Percentiles rank a stretch among this genome's conserved stretches.
phyloP scores from a whole-genome alignment of 2,329 filamentous ascomycete species.

The Fusarium anthophilum region DNA sequence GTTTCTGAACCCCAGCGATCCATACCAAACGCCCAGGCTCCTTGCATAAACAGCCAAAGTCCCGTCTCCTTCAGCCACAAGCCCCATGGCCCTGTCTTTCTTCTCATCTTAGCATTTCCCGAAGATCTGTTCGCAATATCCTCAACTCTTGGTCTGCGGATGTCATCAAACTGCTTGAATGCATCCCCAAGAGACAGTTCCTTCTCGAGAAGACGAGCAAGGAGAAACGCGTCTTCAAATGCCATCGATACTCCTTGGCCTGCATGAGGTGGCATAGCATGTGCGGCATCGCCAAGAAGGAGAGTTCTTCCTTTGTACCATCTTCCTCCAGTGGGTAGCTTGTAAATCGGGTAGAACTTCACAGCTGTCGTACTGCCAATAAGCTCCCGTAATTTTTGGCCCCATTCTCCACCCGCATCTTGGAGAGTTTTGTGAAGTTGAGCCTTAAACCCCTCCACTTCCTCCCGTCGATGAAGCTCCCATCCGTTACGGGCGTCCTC shows the following conservation, averaged over 20 bases:
- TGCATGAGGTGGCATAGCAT: background rate
- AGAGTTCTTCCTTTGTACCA: background rate
- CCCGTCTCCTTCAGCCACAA: background rate
- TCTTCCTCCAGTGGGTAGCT: background rate
- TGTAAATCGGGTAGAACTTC: background rate
- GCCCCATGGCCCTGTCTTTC: background rate
- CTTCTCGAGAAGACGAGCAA: background rate
- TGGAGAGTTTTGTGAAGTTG: background rate
- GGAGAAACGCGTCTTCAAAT: background rate
- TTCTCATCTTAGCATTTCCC: background rate
- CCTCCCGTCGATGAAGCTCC: background rate
- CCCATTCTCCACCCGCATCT: background rate
- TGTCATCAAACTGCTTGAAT: background rate
- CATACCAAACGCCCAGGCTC: background rate
- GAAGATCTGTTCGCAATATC: background rate
- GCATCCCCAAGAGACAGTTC: background rate
- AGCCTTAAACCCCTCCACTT: background rate
- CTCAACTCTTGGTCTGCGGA: background rate
- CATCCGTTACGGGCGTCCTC: background rate
- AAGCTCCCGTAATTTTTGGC: background rate
- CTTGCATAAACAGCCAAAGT: background rate
- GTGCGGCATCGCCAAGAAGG: background rate
- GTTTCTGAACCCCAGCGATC: background rate
- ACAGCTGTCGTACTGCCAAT: background rate
- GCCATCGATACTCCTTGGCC: background rate